Conservation (phyloP, 805 yeast genomes). For the Candida parachauliodes region DNA sequence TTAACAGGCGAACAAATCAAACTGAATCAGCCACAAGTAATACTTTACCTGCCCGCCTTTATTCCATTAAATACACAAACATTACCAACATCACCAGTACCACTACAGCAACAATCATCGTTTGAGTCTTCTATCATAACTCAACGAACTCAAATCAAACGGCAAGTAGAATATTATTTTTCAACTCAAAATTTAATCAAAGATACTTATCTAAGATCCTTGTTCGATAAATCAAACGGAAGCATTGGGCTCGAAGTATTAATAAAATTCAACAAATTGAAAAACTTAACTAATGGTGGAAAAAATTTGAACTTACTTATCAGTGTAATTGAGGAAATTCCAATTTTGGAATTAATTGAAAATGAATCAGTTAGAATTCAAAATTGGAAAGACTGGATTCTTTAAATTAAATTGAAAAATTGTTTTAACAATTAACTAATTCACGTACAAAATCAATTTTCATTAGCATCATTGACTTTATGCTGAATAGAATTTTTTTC, state of each 20-base stretch:
- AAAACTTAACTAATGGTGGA: constrained; percentile 14
- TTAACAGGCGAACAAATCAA: neutral
- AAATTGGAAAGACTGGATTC: constrained; percentile 18
- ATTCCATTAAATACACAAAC: too few relatives aligned
- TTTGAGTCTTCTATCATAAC: neutral
- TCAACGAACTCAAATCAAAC: constrained; percentile 7
- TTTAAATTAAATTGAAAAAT: constrained; percentile 1
- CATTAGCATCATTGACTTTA: too few relatives aligned
- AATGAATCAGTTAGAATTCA: constrained; percentile 12
- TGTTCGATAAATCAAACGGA: constrained; percentile 16
- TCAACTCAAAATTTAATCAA: constrained; percentile 20
- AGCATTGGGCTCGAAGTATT: constrained; percentile 14
- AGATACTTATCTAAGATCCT: constrained; percentile 17
- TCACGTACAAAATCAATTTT: neutral
- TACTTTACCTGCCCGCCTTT: neutral
- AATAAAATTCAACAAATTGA: constrained; percentile 15
- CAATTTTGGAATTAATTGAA: constrained; percentile 14
- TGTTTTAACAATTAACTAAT: too few relatives aligned
- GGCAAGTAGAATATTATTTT: constrained; percentile 20
- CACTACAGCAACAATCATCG: neutral
- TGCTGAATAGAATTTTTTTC: too few relatives aligned
- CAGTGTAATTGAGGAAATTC: constrained; percentile 11
- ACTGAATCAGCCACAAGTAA: neutral
- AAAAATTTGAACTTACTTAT: constrained; percentile 11
- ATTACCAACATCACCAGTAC: too few relatives aligned